Evolutionary conservation across 2,329 filamentous ascomycete species (phyloP), one percentile per base, ranked within the genome.

Genomic region (Talaromyces sp.): DNA sequence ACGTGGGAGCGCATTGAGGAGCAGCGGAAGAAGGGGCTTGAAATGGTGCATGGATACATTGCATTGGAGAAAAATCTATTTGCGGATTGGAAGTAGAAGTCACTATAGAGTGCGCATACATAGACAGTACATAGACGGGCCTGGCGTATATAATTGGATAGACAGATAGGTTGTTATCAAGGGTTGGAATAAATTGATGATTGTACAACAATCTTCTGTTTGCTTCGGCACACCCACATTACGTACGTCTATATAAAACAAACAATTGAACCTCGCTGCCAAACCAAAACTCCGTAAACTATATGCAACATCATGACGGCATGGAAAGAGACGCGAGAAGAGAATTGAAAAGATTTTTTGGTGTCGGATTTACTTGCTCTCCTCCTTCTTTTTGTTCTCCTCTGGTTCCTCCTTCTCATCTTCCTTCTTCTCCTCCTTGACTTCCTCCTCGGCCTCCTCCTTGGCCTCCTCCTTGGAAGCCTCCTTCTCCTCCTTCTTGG

Each of bases 1-100:
- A 81, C 80, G 2, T 88, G 85, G 85, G 81, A 86, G 61, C 76
- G 79, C 21, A 84, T 88, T 64, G 85, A 88, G 67, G 75, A 78
- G 63, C 83, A 87, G 72, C 77, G 86, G 37, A 63, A 80, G 57
- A 76, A 83, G 46, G 86, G 86, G 0, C 66, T 88, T 69, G 75
- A 78, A 63, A 75, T 86, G 33, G 84, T 86, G 4, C 77, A 81
- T 67, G 79, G 82, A 44, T 87, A 85, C 71, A 77, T 81, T 28
- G 76, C 73, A 12, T 69, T 88, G 67, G 84, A 87, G 68, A 77
- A 73, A 31, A 72, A 64, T 60, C 71, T 86, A 66, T 78, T 83
- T 68, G 80, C 80, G 12, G 82, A 83, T 66, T 84, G 73, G 73
- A 63, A 65, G 25, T 57, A 54, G 55, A 56, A 9, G 35, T 58